Evolutionary conservation across 2,329 filamentous ascomycete genomes (phyloP), one percentile per base, ranked within the genome.

Genomic region (Aspergillus felis): DNA sequence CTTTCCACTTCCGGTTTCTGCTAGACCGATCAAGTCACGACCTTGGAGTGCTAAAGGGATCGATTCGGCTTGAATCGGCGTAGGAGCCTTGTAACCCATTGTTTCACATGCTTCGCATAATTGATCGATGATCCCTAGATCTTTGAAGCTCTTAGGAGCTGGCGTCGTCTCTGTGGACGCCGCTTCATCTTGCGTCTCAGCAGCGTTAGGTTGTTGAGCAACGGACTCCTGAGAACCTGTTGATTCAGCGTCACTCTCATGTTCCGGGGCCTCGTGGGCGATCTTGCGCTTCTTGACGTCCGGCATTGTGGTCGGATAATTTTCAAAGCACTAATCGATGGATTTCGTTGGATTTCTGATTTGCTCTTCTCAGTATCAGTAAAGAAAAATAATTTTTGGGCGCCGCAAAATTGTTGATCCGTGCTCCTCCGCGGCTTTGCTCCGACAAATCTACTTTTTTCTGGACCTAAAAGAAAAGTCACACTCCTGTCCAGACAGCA

Each of bases 1-100:
- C 79, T 97, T 99, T 76, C 94, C 94, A 70, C 87, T 92, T 65
- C 94, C 94, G 0, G 94, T 99, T 76, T 99, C 93, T 32, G 94
- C 94, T 53, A 97, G 82, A 46, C 92, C 94, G 65, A 99, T 96
- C 35, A 97, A 81, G 74, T 97, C 94, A 68, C 91, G 85, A 53
- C 89, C 87, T 68, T 89, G 77, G 3, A 97, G 81, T 38, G 92
- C 92, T 4, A 85, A 70, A 4, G 93, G 93, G 66, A 97, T 96
- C 0, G 92, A 84, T 73, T 95, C 84, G 53, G 83, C 82, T 74
- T 97, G 94, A 63, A 99, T 97, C 0, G 92, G 88, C 1, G 93
- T 99, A 0, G 94, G 91, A 28, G 83, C 76, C 68, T 88, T 95
- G 82, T 92, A 99, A 61, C 89, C 89, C 54, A 97, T 82, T 0